Base-by-base conservation (phyloP, 352 stramenopile genomes). In the Plasmopara muralis region DNA sequence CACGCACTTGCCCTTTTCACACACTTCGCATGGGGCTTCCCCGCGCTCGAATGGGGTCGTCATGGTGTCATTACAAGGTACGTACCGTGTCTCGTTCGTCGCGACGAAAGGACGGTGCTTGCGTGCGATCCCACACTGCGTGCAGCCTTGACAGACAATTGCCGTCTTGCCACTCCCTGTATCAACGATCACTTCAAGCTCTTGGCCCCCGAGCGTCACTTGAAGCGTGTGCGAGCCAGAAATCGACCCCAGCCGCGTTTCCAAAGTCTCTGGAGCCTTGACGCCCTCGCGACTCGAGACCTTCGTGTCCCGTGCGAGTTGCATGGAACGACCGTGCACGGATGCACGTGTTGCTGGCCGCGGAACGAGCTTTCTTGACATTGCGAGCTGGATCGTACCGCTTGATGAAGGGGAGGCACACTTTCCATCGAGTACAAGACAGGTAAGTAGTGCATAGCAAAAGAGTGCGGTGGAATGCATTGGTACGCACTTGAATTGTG, bases 131-230 rank as follows among this genome's bases (percentile, higher is more conserved):
- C 95, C 95, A 64, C 96, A 98, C 45, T 77, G 53, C 9, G 60
- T 49, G 63, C 95, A 98, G 6, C 84, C 89, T 14, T 63, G 68
- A 60, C 94, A 98, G 4, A 97, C 86, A 65, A 99, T 98, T 13
- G 95, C 95, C 1, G 95, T 98, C 70, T 95, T 95, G 50, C 93
- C 85, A 15, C 77, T 96, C 15, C 96, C 96, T 6, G 96, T 98
- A 63, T 98, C 96, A 41, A 99, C 84, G 62, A 99, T 98, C 2
- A 99, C 70, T 47, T 88, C 72, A 4, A 75, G 77, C 20, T 57
- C 30, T 40, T 93, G 82, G 9, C 70, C 77, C 2, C 77, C 79
- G 31, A 89, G 69, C 9, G 67, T 53, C 9, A 86, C 77, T 31
- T 75, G 68, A 45, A 89, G 71, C n/a, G 78, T 89, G 66, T 92